Evolutionary conservation across 208 protist species (phyloP).

Genomic region (Jaenimonas drosophilae): DNA sequence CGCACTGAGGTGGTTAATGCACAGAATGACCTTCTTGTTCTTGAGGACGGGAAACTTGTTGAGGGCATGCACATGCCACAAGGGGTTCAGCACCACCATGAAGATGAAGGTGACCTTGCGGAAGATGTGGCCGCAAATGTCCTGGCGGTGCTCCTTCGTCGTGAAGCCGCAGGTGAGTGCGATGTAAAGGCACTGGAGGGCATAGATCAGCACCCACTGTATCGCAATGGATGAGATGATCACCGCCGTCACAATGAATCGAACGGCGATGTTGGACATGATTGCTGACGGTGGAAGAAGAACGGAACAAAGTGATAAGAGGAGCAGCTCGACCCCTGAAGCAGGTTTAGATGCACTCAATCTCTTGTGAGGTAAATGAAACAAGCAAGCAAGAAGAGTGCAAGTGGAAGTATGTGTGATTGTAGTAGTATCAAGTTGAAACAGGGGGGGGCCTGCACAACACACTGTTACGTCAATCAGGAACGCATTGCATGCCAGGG

Average conservation of each 20-base stretch:
- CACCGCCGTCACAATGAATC: conserved; percentile 41
- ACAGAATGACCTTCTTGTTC: conserved; percentile 59
- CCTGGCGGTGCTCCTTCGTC: conserved; percentile 32
- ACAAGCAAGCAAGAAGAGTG: not conserved
- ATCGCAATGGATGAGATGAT: conserved; percentile 31
- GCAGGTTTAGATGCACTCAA: not conserved
- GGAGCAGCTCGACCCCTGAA: not conserved
- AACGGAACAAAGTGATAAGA: not conserved
- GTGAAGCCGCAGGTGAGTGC: conserved; percentile 52
- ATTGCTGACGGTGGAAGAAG: too few relatives aligned
- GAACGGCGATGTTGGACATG: conserved; percentile 14
- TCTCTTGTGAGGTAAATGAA: not conserved
- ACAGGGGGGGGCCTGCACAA: too few relatives aligned
- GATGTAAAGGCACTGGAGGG: conserved; percentile 54
- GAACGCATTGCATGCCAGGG: too few relatives aligned
- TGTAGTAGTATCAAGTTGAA: too few relatives aligned
- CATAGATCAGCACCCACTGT: conserved; percentile 54
- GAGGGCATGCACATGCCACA: conserved; percentile 61
- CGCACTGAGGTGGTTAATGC: conserved; percentile 80
- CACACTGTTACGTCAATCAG: too few relatives aligned
- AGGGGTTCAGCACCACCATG: conserved; percentile 68
- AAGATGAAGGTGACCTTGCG: conserved; percentile 41
- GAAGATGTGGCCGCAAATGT: conserved; percentile 75
- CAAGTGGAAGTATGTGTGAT: too few relatives aligned
- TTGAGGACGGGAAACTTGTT: conserved; percentile 54